phyloP scores from a whole-genome alignment of 192 early-diverging fungal species.

The Umbelopsis sp. region DNA sequence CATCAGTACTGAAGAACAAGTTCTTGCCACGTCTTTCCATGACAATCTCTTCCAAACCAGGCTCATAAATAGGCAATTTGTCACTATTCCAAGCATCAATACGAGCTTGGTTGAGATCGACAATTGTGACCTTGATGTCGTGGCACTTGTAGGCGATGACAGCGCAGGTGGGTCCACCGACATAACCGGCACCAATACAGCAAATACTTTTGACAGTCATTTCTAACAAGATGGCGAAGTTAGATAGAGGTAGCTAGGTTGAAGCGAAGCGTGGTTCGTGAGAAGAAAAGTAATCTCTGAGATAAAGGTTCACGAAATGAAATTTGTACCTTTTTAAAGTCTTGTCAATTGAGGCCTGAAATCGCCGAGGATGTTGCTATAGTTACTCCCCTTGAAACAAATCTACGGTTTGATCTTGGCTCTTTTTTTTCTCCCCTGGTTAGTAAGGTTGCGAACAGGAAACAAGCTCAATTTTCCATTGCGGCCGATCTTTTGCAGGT shows the following conservation, averaged over 20 bases:
- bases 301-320: no score
- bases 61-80: slow-evolving; percentile 88
- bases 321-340: neutral
- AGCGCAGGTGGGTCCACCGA: slow-evolving; percentile 90
- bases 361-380: neutral
- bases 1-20: slow-evolving; percentile 85
- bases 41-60: slow-evolving; percentile 87
- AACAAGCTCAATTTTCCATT: neutral
- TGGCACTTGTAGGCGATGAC: slow-evolving; percentile 93
- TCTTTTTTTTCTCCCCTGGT: neutral
- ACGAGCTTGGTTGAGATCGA: slow-evolving; percentile 76
- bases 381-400: neutral
- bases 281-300: neutral
- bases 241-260: neutral
- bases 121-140: slow-evolving; percentile 86
- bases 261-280: neutral
- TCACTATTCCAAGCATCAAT: slow-evolving; percentile 91
- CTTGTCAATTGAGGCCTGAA: neutral
- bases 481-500: neutral
- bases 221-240: neutral
- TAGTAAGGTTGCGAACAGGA: neutral
- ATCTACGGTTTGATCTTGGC: neutral
- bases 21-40: slow-evolving; percentile 72
- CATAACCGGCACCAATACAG: slow-evolving; percentile 96
- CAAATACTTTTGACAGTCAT: slow-evolving; percentile 69